A percentile compares a stretch with the other conserved stretches of the same genome.
These are phyloP conservation scores for Fusarium fujikuroi DNA, from an alignment of 2,329 filamentous ascomycete species.

Conservation along the genomic window DNA sequence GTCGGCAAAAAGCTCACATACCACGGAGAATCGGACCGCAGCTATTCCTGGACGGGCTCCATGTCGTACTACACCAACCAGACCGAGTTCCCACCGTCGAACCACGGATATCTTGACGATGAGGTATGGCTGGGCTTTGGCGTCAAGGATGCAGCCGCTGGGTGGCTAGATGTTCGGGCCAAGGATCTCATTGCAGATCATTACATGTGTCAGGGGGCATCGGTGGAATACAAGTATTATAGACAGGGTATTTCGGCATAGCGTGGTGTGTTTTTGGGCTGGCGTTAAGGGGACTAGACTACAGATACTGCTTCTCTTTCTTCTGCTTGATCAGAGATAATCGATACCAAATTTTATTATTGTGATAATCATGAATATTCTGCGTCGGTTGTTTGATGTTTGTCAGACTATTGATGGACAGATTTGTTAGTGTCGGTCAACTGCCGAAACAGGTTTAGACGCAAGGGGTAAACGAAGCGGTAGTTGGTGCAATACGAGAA, in stretches of 20 bases:
- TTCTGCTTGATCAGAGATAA: background rate
- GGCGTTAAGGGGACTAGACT: slow-evolving; percentile 15
- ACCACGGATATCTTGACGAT: slow-evolving; percentile 35
- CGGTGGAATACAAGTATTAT: slow-evolving; percentile 24
- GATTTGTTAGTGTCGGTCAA: background rate
- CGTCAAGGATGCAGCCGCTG: slow-evolving; percentile 33
- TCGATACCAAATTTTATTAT: background rate
- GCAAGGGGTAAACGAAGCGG: background rate
- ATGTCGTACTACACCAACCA: slow-evolving; percentile 35
- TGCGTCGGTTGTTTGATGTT: background rate
- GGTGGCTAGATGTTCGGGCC: slow-evolving; percentile 38
- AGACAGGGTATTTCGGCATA: slow-evolving; percentile 27
- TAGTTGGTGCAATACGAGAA: background rate
- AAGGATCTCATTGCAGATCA: slow-evolving; percentile 34
- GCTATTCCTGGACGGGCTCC: slow-evolving; percentile 35
- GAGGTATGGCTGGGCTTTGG: slow-evolving; percentile 41
- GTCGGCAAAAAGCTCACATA: slow-evolving; percentile 40
- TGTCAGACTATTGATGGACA: background rate
- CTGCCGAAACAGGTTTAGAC: slow-evolving; percentile 7
- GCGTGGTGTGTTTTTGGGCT: background rate
- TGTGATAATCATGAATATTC: background rate
- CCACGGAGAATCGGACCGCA: slow-evolving; percentile 32
- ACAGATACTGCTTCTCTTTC: background rate
- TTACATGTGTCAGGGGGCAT: slow-evolving; percentile 32
- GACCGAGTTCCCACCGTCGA: slow-evolving; percentile 17